A percentile compares a stretch with the other conserved stretches of the same genome.
These are phyloP conservation scores for Capsella rubella DNA, from an alignment of 441 rosid species.

Conservation along the genomic window DNA sequence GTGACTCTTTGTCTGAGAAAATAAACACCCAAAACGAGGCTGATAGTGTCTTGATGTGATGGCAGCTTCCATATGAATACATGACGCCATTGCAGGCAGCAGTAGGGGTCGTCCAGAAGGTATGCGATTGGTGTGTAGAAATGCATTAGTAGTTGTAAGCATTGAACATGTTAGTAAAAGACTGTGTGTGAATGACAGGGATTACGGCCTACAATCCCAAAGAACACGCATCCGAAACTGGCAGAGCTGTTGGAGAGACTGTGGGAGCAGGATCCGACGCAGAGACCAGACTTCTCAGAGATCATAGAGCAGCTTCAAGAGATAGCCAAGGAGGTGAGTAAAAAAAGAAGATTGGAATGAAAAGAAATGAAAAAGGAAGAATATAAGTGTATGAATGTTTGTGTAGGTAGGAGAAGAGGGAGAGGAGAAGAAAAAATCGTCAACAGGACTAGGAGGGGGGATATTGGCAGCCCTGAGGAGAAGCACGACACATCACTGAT, in stretches of 20 bases:
- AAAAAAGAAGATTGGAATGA: neutral
- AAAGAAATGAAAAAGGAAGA: neutral
- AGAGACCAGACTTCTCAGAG: constrained; percentile 74
- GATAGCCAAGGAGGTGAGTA: constrained; percentile 61
- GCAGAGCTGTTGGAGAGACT: constrained; percentile 62
- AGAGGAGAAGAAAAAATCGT: constrained; percentile 68
- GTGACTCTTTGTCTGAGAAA: constrained; percentile 1
- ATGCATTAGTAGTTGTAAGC: neutral
- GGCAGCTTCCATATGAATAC: constrained; percentile 70
- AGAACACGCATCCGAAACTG: constrained; percentile 61
- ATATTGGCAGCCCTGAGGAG: constrained; percentile 84
- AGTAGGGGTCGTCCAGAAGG: constrained; percentile 76
- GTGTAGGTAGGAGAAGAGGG: constrained; percentile 77
- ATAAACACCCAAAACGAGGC: neutral
- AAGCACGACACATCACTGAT: constrained; percentile 56
- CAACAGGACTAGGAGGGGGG: constrained; percentile 59
- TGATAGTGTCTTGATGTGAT: constrained; percentile 24
- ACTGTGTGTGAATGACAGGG: constrained; percentile 49
- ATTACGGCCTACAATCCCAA: constrained; percentile 65
- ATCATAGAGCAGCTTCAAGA: constrained; percentile 54
- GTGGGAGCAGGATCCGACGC: constrained; percentile 74
- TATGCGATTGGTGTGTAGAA: constrained; percentile 25
- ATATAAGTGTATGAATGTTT: neutral
- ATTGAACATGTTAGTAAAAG: neutral
- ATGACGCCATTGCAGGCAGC: constrained; percentile 77